phyloP scores from a whole-genome alignment of 176 grass and related monocot genomes.

The Carex parvula region DNA sequence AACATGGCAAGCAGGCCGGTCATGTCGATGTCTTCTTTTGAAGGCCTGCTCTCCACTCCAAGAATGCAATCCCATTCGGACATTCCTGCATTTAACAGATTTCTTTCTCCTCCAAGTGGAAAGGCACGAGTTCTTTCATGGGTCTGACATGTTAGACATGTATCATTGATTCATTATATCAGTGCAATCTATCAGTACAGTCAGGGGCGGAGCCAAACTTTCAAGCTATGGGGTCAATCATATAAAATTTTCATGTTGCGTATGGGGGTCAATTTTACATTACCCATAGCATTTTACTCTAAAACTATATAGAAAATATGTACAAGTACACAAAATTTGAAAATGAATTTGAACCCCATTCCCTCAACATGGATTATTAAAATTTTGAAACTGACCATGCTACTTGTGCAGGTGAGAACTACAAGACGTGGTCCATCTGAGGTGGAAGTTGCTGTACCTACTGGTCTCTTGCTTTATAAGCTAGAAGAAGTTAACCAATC shows the following conservation, averaged over 20 bases:
- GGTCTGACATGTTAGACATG: conserved; percentile 7
- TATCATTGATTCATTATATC: background rate
- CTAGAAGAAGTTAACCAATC: conserved; percentile 49
- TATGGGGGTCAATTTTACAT: too few relatives aligned
- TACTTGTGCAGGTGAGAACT: conserved; percentile 35
- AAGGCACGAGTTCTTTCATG: conserved; percentile 37
- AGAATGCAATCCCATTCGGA: conserved; percentile 25
- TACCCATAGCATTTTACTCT: too few relatives aligned
- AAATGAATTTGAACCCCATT: background rate
- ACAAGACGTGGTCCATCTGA: conserved; percentile 15
- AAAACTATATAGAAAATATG: too few relatives aligned
- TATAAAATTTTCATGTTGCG: too few relatives aligned
- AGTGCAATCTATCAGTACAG: background rate
- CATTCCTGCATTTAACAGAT: conserved; percentile 30
- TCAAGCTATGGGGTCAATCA: too few relatives aligned
- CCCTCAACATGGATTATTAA: background rate
- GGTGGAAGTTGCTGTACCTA: conserved; percentile 29
- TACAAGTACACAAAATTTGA: too few relatives aligned
- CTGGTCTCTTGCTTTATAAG: conserved; percentile 48
- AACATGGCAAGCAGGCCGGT: conserved; percentile 30
- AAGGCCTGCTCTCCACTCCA: conserved; percentile 23
- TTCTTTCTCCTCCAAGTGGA: conserved; percentile 35
- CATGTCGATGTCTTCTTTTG: conserved; percentile 14
- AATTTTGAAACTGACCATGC: background rate
- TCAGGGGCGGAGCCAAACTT: too few relatives aligned